These are phyloP conservation scores for Stylosanthes scabra DNA, from an alignment of 331 rosid species.

Conservation along the genomic window DNA sequence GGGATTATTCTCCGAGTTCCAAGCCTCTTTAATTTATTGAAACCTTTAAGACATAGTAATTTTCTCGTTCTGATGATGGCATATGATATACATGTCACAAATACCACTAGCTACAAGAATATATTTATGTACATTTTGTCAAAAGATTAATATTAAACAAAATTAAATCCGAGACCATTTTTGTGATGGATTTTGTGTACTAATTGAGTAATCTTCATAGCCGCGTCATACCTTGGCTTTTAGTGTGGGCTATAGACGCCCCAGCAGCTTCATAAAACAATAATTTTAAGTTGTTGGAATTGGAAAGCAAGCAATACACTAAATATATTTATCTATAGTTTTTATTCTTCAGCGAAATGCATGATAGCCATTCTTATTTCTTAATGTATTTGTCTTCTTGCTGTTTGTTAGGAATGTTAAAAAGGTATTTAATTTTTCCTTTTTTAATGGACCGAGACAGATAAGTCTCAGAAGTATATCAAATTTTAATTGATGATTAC, in stretches of 20 bases:
- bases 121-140: not conserved
- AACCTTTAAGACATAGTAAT: not conserved
- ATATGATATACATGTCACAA: not conserved
- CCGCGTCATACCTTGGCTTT: not conserved
- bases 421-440: not conserved
- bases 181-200: not conserved
- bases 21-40: conserved; percentile 27
- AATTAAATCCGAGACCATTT: not conserved
- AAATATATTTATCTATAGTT: not conserved
- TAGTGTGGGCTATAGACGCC: not conserved
- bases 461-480: not conserved
- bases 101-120: not conserved
- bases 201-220: not conserved
- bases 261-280: not conserved
- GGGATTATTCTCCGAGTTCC: conserved; percentile 49
- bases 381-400: conserved; percentile 36
- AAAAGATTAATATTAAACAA: not conserved
- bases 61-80: not conserved
- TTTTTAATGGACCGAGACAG: conserved; percentile 13
- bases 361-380: conserved; percentile 22
- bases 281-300: not conserved
- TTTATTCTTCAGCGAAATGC: conserved; percentile 5
- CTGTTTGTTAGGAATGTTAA: conserved; percentile 39
- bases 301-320: not conserved
- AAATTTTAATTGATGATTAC: not conserved